A percentile compares a stretch with the other conserved stretches of the same genome.
These are phyloP conservation scores for Pseudogymnoascus sp. DNA, from an alignment of 2,329 filamentous ascomycete genomes.

Conservation along the genomic window DNA sequence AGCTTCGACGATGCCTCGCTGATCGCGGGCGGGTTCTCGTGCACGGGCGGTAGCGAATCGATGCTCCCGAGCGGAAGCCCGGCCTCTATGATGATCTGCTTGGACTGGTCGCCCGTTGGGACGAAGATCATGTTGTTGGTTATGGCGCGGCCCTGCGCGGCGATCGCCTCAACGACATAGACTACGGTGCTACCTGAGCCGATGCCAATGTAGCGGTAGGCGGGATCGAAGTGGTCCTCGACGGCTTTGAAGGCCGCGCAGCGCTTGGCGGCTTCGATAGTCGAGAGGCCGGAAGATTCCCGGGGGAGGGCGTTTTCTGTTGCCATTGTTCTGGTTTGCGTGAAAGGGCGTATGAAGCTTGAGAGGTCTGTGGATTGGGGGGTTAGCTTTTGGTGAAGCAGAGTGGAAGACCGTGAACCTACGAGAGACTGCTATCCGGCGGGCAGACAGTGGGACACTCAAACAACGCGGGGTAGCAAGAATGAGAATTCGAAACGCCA, in stretches of 20 bases:
- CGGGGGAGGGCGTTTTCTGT: neutral
- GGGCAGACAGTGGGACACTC: constrained; percentile 2
- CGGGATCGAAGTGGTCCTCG: constrained; percentile 59
- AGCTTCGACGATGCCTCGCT: constrained; percentile 56
- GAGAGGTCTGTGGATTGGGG: neutral
- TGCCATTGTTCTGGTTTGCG: neutral
- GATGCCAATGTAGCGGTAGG: constrained; percentile 64
- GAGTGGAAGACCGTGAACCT: neutral
- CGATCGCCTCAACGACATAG: constrained; percentile 78
- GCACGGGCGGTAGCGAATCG: constrained; percentile 28
- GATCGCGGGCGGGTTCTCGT: constrained; percentile 19
- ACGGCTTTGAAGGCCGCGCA: constrained; percentile 69
- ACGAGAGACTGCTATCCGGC: neutral
- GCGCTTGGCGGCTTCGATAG: constrained; percentile 67
- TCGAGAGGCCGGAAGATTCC: constrained; percentile 19
- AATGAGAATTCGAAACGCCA: constrained; percentile 1
- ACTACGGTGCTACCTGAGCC: constrained; percentile 76
- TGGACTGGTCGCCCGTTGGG: constrained; percentile 86
- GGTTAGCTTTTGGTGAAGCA: neutral
- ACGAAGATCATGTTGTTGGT: constrained; percentile 65
- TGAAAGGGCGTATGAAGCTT: neutral
- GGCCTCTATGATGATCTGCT: constrained; percentile 74
- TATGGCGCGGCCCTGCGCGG: constrained; percentile 46
- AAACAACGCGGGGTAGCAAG: constrained; percentile 3
- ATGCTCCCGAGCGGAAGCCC: constrained; percentile 62